These are phyloP conservation scores for Centrapalus pauciflorus DNA, from an alignment of 129 eudicot species.

Conservation along the genomic window DNA sequence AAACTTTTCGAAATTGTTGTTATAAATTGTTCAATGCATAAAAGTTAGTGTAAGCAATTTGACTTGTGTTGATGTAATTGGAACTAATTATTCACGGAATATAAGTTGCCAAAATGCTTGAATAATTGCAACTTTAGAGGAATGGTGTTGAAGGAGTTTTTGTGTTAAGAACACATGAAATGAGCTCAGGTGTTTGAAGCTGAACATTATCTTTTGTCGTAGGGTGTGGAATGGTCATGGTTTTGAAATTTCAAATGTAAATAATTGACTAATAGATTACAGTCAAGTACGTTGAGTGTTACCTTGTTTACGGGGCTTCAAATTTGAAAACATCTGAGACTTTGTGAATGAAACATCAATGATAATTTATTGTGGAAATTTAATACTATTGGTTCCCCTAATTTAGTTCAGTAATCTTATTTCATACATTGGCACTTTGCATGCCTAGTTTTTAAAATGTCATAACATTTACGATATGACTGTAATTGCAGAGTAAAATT, in stretches of 20 bases:
- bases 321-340: slow-evolving; percentile 4
- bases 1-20: not conserved
- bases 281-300: not conserved
- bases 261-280: not conserved
- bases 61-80: not conserved
- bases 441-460: not conserved
- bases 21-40: not conserved
- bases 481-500: not conserved
- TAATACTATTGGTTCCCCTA: slow-evolving; percentile 1
- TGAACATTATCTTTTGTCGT: slow-evolving; percentile 1
- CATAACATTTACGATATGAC: not conserved
- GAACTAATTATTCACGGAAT: not conserved
- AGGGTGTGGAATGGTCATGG: not conserved
- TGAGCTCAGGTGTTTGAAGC: not conserved
- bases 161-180: not conserved
- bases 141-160: not conserved
- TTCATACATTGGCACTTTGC: not conserved
- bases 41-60: not conserved
- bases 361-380: not conserved
- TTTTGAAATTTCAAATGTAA: not conserved
- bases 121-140: slow-evolving; percentile 15
- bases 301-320: not conserved
- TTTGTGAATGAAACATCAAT: not conserved
- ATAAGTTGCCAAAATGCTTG: slow-evolving; percentile 1
- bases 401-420: not conserved